phyloP scores from a whole-genome alignment of 768 basidiomycete species.

The Tulasnella calospora region DNA sequence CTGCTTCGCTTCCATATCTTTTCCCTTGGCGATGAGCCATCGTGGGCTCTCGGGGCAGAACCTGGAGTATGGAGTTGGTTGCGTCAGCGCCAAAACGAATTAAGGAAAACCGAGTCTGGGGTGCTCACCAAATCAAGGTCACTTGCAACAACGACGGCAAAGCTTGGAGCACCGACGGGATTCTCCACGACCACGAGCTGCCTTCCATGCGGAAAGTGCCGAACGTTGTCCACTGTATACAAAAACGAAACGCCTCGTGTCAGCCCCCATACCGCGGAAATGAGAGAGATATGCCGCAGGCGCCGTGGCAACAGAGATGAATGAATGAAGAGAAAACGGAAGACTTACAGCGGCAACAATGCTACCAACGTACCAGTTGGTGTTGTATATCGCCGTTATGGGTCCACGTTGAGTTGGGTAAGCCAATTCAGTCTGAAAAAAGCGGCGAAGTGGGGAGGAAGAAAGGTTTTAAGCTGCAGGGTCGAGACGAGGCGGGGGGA shows the following conservation, averaged over 20 bases:
- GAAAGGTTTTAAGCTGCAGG: neutral
- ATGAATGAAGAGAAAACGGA: neutral
- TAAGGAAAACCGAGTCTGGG: neutral
- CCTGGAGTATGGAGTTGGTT: neutral
- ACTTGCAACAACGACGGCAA: slow-evolving; percentile 54
- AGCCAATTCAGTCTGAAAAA: slow-evolving; percentile 39
- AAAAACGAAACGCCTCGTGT: neutral
- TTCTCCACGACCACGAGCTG: slow-evolving; percentile 39
- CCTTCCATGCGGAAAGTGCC: slow-evolving; percentile 40
- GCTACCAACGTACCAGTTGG: slow-evolving; percentile 70
- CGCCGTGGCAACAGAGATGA: neutral
- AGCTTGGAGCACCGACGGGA: slow-evolving; percentile 60
- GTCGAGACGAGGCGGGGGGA: neutral
- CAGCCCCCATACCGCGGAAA: neutral
- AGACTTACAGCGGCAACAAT: slow-evolving; percentile 39
- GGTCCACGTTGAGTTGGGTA: slow-evolving; percentile 55
- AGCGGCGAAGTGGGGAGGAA: neutral
- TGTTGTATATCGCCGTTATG: slow-evolving; percentile 44
- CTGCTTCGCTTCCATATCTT: slow-evolving; percentile 52
- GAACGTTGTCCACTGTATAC: slow-evolving; percentile 43
- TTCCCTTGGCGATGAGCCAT: slow-evolving; percentile 52
- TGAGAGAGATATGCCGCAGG: neutral
- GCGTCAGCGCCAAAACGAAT: neutral
- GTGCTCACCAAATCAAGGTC: slow-evolving; percentile 44
- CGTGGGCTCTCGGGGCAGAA: slow-evolving; percentile 68